phyloP scores from a whole-genome alignment of 257 asterid species.

The Fraxinus quadrangulata region DNA sequence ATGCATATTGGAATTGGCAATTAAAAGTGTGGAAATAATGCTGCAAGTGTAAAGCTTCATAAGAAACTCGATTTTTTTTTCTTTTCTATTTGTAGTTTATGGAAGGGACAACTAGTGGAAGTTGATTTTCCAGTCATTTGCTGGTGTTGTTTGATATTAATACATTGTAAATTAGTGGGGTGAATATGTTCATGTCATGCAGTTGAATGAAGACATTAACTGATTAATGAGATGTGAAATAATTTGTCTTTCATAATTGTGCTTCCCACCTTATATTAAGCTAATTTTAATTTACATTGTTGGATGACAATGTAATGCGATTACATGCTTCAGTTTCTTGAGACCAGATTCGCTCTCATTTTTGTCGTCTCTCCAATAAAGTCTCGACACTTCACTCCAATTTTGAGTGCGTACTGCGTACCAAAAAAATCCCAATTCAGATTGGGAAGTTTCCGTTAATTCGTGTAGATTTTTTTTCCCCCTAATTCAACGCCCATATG shows the following conservation, averaged over 20 bases:
- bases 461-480: not conserved
- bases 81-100: conserved; percentile 7
- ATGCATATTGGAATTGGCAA: conserved; percentile 37
- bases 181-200: conserved; percentile 11
- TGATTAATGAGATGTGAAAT: not conserved
- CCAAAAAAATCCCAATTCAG: no score
- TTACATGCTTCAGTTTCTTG: no score
- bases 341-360: no score
- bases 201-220: conserved; percentile 13
- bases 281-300: no score
- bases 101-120: conserved; percentile 22
- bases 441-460: no score
- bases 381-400: no score
- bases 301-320: no score
- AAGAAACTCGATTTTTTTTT: conserved; percentile 18
- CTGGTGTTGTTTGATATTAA: conserved; percentile 17
- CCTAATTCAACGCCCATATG: no score
- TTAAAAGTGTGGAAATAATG: conserved; percentile 25
- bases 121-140: conserved; percentile 17
- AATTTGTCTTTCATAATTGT: not conserved
- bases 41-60: conserved; percentile 32
- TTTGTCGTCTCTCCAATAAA: no score
- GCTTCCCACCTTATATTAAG: not conserved
- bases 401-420: no score
- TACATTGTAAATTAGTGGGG: conserved; percentile 22